Conservation (phyloP, 495 filamentous ascomycete genomes). For the Bathelium albidoporum region DNA sequence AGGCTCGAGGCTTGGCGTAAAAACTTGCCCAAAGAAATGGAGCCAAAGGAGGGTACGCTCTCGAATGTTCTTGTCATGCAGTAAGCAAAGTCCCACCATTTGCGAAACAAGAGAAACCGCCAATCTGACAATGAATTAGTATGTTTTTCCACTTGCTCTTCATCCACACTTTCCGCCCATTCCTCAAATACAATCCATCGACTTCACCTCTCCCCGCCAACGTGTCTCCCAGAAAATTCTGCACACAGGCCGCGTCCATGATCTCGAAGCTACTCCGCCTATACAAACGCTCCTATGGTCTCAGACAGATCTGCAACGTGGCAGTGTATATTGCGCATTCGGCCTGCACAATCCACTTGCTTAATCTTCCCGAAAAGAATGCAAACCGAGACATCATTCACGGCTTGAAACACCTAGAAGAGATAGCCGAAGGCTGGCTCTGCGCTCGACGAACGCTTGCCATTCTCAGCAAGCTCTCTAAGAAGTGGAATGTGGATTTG, state of each 20-base stretch:
- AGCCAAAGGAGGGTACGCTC: slow-evolving; percentile 79
- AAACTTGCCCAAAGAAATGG: slow-evolving; percentile 73
- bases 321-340: slow-evolving; percentile 91
- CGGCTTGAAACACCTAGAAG: slow-evolving; percentile 84
- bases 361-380: slow-evolving; percentile 85
- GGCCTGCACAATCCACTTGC: slow-evolving; percentile 86
- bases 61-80: slow-evolving; percentile 90
- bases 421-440: slow-evolving; percentile 91
- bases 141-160: slow-evolving; percentile 97
- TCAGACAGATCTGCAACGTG: slow-evolving; percentile 90
- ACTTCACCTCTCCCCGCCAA: slow-evolving; percentile 76
- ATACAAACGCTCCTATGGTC: slow-evolving; percentile 83
- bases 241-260: slow-evolving; percentile 74
- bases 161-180: slow-evolving; percentile 94
- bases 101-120: background rate
- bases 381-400: slow-evolving; percentile 81
- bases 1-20: slow-evolving; percentile 87
- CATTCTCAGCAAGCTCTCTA: slow-evolving; percentile 75
- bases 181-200: slow-evolving; percentile 75
- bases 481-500: slow-evolving; percentile 77
- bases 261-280: slow-evolving; percentile 87
- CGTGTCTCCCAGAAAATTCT: slow-evolving; percentile 82
- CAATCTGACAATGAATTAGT: slow-evolving; percentile 34
- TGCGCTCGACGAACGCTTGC: slow-evolving; percentile 76
- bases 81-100: slow-evolving; percentile 51